Evolutionary conservation across 2,329 filamentous ascomycete genomes (phyloP).

Genomic region (Sporothrix euskadiensis): DNA sequence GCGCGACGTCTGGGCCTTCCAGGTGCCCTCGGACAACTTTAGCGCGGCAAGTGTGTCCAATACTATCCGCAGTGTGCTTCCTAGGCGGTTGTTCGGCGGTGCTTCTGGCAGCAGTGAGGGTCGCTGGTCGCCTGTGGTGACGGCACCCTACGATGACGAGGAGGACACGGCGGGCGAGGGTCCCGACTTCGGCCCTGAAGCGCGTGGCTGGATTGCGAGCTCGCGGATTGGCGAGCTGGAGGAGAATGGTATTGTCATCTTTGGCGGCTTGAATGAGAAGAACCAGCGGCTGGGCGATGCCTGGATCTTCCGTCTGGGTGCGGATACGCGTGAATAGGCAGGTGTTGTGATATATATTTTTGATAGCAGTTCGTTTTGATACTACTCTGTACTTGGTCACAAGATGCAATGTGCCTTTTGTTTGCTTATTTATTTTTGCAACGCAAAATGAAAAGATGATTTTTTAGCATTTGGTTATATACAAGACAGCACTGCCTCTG

Average conservation of each 20-base stretch:
- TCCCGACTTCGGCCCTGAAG: constrained; percentile 49
- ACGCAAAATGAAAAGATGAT: not conserved
- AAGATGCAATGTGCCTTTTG: no score
- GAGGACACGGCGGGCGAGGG: constrained; percentile 44
- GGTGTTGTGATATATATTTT: not conserved
- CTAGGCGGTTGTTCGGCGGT: constrained; percentile 28
- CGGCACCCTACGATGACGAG: constrained; percentile 54
- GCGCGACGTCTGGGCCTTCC: constrained; percentile 65
- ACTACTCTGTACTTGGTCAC: not conserved
- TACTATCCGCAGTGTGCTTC: constrained; percentile 40
- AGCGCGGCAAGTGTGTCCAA: constrained; percentile 57
- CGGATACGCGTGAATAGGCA: constrained; percentile 29
- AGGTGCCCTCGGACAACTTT: constrained; percentile 57
- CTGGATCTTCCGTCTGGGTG: constrained; percentile 62
- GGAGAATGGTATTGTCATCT: constrained; percentile 59
- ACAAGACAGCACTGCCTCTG: constrained; percentile 23
- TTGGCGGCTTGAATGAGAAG: constrained; percentile 58
- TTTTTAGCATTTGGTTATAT: constrained; percentile 26
- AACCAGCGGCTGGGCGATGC: constrained; percentile 59
- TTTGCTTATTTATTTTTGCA: not conserved
- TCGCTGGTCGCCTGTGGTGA: constrained; percentile 56
- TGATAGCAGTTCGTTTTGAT: constrained; percentile 4
- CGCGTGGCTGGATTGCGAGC: constrained; percentile 60
- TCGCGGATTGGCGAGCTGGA: constrained; percentile 60
- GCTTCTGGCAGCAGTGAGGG: constrained; percentile 51